Evolutionary conservation across 805 yeast genomes (phyloP), one percentile per base, ranked within the genome.

Genomic region (Yarrowia sp.): DNA sequence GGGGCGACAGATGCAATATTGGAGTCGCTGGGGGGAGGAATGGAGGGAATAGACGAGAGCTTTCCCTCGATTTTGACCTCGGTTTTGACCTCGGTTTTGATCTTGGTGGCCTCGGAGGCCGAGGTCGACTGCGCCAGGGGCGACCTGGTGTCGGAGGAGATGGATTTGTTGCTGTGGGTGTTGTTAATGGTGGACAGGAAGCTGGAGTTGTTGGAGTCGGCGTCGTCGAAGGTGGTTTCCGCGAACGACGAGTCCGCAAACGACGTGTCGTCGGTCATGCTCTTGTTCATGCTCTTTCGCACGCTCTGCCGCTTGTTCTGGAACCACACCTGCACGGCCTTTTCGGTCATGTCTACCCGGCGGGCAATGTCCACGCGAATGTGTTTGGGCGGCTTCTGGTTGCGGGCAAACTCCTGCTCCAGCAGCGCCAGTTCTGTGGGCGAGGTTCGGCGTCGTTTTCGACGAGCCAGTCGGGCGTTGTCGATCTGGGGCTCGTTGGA

Each of bases 291-390:
- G 55, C 66, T 61, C 47, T 78, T 74, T 13, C 81, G 76, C 70
- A 89, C 79, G 43, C 93, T 84, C 78, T 94, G 98, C 77, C 99
- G 86, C 77, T 87, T 90, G 79, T 95, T 95, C 79, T 95, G 99
- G 80, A 95, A 95, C 99, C 99, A 95, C 70, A 94, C 92, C 80
- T 95, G 99, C 42, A 95, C 97, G 1, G 98, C 97, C 77, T 93
- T 92, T 77, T 93, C 98, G n/a, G 94, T 86, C 98, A 95, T 95
- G 72, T 87, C 87, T 47, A 95, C 96, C 71, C 82, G 85, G 38
- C 80, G 77, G 5, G 98, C 97, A 71, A 95, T 90, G 71, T 88
- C 90, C 52, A 85, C 82, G 72, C 98, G 86, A 74, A 89, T 83
- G 53, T 83, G 79, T 76, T 88, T 89, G 75, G 89, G 88, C 55